phyloP scores from a whole-genome alignment of 192 early-diverging fungal genomes.

The Phlyctochytrium bullatum region DNA sequence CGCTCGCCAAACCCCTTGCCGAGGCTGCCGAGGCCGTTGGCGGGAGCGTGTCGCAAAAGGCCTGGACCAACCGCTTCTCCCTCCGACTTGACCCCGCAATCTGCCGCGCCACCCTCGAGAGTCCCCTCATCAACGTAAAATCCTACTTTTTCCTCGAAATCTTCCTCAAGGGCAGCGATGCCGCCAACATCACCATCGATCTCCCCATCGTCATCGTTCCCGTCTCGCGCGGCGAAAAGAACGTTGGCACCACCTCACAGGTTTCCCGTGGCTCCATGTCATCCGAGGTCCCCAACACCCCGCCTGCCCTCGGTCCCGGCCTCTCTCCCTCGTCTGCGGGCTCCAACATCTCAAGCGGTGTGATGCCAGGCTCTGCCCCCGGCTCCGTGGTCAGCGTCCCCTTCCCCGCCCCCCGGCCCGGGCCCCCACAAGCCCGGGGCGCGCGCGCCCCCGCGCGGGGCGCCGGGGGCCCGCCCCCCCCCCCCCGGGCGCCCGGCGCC shows the following conservation, averaged over 20 bases:
- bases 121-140: conserved; percentile 12
- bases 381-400: not conserved
- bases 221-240: not conserved
- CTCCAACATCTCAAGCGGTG: not conserved
- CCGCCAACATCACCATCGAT: conserved; percentile 23
- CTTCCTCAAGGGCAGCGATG: conserved; percentile 9
- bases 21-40: conserved; percentile 14
- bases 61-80: not conserved
- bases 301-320: conserved; percentile 1
- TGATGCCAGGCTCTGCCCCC: not conserved
- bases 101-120: conserved; percentile 5
- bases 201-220: conserved; percentile 26
- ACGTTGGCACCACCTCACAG: not conserved
- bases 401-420: no score
- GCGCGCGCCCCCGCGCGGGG: no score
- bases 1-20: conserved; percentile 18
- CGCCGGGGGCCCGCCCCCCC: no score
- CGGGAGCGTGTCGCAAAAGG: not conserved
- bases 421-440: no score
- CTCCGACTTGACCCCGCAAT: conserved; percentile 20
- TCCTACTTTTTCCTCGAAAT: conserved; percentile 26
- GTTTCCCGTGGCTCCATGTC: not conserved
- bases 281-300: not conserved
- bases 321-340: not conserved
- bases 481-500: no score